A percentile compares a stretch with the other conserved stretches of the same genome.
These are phyloP conservation scores for Cystobasidium ongulense DNA, from an alignment of 768 basidiomycete genomes.

Conservation along the genomic window DNA sequence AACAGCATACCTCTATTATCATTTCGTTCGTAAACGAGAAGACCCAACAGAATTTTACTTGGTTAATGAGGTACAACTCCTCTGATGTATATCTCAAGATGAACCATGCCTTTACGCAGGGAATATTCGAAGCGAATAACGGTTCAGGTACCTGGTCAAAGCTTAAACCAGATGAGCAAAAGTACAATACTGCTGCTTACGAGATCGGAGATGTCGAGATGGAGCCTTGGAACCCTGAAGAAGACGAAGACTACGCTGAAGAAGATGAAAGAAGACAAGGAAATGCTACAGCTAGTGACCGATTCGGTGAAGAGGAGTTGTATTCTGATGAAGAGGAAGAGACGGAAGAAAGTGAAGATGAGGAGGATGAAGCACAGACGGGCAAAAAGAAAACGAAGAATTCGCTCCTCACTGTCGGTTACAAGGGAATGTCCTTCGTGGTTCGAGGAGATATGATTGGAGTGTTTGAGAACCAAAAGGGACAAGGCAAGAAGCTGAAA, in stretches of 20 bases:
- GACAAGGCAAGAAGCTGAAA: conserved; percentile 39
- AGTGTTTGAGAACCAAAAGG: conserved; percentile 41
- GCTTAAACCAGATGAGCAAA: conserved; percentile 63
- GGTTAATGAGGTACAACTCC: conserved; percentile 66
- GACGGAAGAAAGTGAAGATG: conserved; percentile 40
- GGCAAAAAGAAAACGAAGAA: conserved; percentile 49
- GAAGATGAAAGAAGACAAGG: not conserved
- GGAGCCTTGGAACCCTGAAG: conserved; percentile 55
- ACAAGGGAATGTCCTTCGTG: conserved; percentile 89
- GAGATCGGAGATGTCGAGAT: conserved; percentile 72
- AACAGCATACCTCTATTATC: conserved; percentile 58
- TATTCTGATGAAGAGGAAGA: conserved; percentile 45
- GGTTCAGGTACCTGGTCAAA: conserved; percentile 59
- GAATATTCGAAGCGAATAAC: conserved; percentile 60
- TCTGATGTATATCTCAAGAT: conserved; percentile 57
- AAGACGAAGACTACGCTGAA: conserved; percentile 23
- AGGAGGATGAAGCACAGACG: conserved; percentile 35
- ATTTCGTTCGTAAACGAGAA: conserved; percentile 69
- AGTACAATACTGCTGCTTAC: conserved; percentile 65
- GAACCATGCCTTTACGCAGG: conserved; percentile 58
- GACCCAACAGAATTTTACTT: conserved; percentile 54
- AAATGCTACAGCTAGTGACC: not conserved
- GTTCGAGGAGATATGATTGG: conserved; percentile 60
- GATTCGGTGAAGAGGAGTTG: conserved; percentile 30
- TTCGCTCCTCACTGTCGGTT: conserved; percentile 82